phyloP scores from a whole-genome alignment of 257 asterid genomes.

The Gentiana dahurica region DNA sequence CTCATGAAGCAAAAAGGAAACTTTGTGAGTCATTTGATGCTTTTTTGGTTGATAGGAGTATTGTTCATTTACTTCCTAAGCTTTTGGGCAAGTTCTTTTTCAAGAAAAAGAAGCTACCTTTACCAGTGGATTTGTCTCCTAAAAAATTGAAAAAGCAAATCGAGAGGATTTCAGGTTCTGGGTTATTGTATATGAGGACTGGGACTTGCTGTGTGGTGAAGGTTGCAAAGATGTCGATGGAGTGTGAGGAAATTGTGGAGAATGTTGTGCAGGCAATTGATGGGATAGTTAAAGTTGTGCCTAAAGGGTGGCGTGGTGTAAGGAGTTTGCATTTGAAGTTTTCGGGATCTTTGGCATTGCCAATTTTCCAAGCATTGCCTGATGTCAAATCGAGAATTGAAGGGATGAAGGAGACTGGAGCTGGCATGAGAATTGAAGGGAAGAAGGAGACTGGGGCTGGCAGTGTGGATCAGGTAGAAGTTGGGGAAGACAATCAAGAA shows the following conservation, averaged over 20 bases:
- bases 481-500: constrained; percentile 20
- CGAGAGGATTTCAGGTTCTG: constrained; percentile 57
- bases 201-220: constrained; percentile 86
- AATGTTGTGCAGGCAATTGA: constrained; percentile 43
- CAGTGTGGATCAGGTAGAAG: constrained; percentile 18
- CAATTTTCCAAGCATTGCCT: constrained; percentile 76
- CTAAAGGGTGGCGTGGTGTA: constrained; percentile 74
- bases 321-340: constrained; percentile 85
- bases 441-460: constrained; percentile 16
- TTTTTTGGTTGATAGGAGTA: constrained; percentile 70
- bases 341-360: constrained; percentile 62
- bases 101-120: constrained; percentile 80
- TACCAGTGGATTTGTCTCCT: constrained; percentile 58
- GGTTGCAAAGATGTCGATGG: constrained; percentile 66
- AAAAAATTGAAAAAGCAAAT: constrained; percentile 58
- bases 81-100: constrained; percentile 67
- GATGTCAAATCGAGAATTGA: constrained; percentile 64
- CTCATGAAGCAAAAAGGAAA: constrained; percentile 70
- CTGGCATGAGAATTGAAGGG: constrained; percentile 61
- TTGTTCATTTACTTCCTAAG: constrained; percentile 78
- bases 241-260: constrained; percentile 47
- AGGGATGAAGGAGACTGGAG: constrained; percentile 39
- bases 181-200: constrained; percentile 44
- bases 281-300: constrained; percentile 43
- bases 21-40: constrained; percentile 64